These are phyloP conservation scores for Solanum aculeatissimum DNA, from an alignment of 305 asterid species.

Conservation along the genomic window DNA sequence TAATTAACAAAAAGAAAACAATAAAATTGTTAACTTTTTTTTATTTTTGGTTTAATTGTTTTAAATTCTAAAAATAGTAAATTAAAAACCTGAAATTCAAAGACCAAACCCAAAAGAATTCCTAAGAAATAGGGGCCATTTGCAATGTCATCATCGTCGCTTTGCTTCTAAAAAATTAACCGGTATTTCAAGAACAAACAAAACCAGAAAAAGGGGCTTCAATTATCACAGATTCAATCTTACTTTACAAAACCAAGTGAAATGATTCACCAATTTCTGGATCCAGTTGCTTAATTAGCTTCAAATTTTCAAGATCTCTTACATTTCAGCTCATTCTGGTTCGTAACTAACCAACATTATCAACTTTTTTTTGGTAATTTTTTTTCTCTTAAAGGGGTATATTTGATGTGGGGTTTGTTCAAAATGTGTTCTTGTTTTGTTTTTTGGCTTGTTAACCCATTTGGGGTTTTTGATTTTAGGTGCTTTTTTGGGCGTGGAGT, in stretches of 20 bases:
- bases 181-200: background rate
- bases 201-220: background rate
- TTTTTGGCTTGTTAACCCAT: background rate
- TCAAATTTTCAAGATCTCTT: background rate
- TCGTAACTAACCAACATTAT: background rate
- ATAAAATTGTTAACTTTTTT: background rate
- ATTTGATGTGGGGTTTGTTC: background rate
- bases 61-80: background rate
- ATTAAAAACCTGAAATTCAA: background rate
- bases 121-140: background rate
- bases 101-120: background rate
- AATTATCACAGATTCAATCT: background rate
- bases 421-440: background rate
- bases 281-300: background rate
- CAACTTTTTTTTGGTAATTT: background rate
- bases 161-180: conserved; percentile 14
- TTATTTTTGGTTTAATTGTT: background rate
- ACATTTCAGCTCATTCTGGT: background rate
- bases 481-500: background rate
- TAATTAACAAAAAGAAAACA: background rate
- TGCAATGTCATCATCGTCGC: conserved; percentile 16
- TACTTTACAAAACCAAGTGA: background rate
- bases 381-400: background rate
- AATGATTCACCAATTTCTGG: background rate
- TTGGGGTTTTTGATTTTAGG: background rate